phyloP scores from a whole-genome alignment of 805 yeast species.

The Debaryomyces maramus region DNA sequence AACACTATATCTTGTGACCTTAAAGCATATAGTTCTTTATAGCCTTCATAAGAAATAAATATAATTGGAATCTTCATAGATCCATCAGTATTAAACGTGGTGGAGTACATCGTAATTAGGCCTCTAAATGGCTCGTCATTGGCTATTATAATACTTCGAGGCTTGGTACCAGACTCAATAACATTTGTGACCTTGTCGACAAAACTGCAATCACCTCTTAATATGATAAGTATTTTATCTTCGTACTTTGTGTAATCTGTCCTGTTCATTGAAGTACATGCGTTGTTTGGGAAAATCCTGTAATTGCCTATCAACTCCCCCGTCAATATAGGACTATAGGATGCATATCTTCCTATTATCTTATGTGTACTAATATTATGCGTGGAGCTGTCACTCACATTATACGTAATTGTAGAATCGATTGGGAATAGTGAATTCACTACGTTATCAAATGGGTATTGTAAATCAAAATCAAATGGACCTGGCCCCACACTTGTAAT shows the following conservation, averaged over 20 bases:
- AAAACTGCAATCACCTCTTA: constrained; percentile 57
- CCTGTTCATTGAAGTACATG: constrained; percentile 24
- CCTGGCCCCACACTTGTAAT: not conserved
- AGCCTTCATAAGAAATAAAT: constrained; percentile 50
- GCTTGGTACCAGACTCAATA: constrained; percentile 35
- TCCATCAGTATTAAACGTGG: constrained; percentile 41
- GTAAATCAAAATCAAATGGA: constrained; percentile 18
- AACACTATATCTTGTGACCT: constrained; percentile 12
- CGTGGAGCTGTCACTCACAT: constrained; percentile 18
- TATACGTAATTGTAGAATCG: constrained; percentile 34
- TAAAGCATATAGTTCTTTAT: constrained; percentile 17
- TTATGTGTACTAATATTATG: constrained; percentile 17
- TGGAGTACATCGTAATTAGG: constrained; percentile 55
- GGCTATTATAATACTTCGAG: constrained; percentile 55
- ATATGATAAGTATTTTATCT: constrained; percentile 28
- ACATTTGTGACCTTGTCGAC: constrained; percentile 50
- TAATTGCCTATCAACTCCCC: constrained; percentile 24
- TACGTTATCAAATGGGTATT: constrained; percentile 34
- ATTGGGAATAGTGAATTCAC: constrained; percentile 44
- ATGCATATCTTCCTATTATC: constrained; percentile 39
- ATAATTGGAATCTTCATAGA: constrained; percentile 48
- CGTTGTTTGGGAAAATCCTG: constrained; percentile 27
- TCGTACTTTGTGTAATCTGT: constrained; percentile 12
- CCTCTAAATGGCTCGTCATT: constrained; percentile 49
- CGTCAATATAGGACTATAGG: constrained; percentile 38